Conservation (phyloP, 2,329 filamentous ascomycete species). For the Dothideomycetes sp. region DNA sequence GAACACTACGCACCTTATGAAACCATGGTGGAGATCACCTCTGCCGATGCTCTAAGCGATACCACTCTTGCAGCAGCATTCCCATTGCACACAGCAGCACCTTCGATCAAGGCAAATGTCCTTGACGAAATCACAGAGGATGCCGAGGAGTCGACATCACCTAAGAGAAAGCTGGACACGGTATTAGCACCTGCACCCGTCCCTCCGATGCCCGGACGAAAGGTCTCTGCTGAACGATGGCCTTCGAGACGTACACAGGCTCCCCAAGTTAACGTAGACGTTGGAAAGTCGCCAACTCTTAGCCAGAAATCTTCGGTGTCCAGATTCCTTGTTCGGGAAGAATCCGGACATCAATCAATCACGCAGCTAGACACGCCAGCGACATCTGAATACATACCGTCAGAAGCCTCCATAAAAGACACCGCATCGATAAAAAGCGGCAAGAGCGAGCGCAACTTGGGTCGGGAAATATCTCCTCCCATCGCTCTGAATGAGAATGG, state of each 20-base stretch:
- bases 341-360: constrained; percentile 15
- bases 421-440: constrained; percentile 7
- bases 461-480: neutral
- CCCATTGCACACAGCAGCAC: constrained; percentile 77
- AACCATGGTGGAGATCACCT: constrained; percentile 65
- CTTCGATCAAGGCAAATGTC: constrained; percentile 72
- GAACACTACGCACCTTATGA: constrained; percentile 76
- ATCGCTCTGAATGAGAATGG: neutral
- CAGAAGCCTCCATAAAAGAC: constrained; percentile 10
- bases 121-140: constrained; percentile 92
- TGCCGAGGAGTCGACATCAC: constrained; percentile 53
- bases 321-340: constrained; percentile 18
- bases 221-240: neutral
- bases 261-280: neutral
- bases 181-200: no score
- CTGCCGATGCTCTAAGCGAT: constrained; percentile 72
- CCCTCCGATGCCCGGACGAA: constrained; percentile 1
- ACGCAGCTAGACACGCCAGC: constrained; percentile 14
- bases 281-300: constrained; percentile 2
- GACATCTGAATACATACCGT: constrained; percentile 6
- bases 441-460: neutral
- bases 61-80: constrained; percentile 79
- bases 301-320: constrained; percentile 19
- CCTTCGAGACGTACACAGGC: neutral
- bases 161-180: neutral